A percentile compares a stretch with the other conserved stretches of the same genome.
Evolutionary conservation across 2,329 filamentous ascomycete genomes (phyloP).

Genomic region (Colletotrichum melonis): DNA sequence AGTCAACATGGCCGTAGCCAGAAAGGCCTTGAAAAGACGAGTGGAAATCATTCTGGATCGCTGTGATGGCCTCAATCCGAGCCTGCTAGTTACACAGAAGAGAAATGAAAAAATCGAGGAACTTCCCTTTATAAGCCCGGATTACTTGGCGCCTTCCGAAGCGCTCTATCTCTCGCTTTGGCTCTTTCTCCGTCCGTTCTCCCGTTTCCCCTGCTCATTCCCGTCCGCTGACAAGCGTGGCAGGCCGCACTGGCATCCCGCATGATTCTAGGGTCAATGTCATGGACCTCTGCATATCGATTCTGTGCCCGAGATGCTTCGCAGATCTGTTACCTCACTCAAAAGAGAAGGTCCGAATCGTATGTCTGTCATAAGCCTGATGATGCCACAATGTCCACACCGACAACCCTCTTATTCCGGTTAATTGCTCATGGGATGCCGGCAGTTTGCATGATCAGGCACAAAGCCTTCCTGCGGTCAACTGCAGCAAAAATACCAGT

Average conservation of each 20-base stretch:
- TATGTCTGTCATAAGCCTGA: neutral
- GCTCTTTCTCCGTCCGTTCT: neutral
- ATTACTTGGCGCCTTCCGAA: neutral
- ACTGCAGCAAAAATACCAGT: neutral
- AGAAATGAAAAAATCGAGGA: neutral
- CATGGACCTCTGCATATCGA: neutral
- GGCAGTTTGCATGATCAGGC: neutral
- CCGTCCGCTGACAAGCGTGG: neutral
- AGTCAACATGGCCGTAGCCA: neutral
- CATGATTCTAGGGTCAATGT: constrained; percentile 43
- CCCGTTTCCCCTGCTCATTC: neutral
- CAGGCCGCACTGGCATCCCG: constrained; percentile 51
- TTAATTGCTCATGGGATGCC: neutral
- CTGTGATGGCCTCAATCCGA: neutral
- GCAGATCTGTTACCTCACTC: neutral
- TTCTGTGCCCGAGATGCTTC: neutral
- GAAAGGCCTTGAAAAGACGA: neutral
- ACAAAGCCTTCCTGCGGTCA: neutral
- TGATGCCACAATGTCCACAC: neutral
- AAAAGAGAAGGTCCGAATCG: neutral
- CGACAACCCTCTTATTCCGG: neutral
- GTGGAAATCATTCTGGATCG: neutral
- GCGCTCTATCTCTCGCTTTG: neutral
- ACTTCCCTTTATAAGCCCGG: neutral
- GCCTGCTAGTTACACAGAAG: neutral